Evolutionary conservation across 139 green algal genomes (phyloP), one percentile per base, ranked within the genome.

Genomic region (Haematococcus lacustris): DNA sequence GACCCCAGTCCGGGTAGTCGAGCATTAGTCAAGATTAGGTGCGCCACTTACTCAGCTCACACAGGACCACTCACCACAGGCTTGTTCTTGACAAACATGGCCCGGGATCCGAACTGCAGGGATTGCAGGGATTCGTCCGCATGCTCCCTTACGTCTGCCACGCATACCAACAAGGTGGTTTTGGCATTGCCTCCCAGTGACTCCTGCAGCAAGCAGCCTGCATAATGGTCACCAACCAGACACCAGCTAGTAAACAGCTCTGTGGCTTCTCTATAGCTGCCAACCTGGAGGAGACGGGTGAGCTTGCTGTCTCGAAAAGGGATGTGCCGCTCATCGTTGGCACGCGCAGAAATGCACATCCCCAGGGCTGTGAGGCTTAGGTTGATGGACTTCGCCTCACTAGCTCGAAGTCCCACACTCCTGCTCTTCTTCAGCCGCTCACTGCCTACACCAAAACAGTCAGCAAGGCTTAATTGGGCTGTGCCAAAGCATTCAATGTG

Each of bases 401-500:
- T 82, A 38, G 89, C 89, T 0, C 87, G 69, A 65, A 87, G 72
- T 3, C 87, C 88, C 35, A 74, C 68, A 65, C 43, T 73, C 40
- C 63, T 62, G 47, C 82, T 92, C 78, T 97, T 97, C 69, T 88
- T 92, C 63, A 95, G 90, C n/a, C 94, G 82, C 84, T 98, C 94
- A 60, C 86, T 95, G 69, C 95, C n/a, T n/a, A n/a, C n/a, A n/a
- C n/a, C n/a, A n/a, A n/a, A n/a, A n/a, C n/a, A n/a, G n/a, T n/a
- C 64, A n/a, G n/a, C n/a, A n/a, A n/a, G n/a, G n/a, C n/a, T n/a
- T n/a, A n/a, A n/a, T n/a, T n/a, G n/a, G n/a, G n/a, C n/a, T n/a
- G n/a, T n/a, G n/a, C n/a, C n/a, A n/a, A n/a, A n/a, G n/a, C n/a
- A n/a, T n/a, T n/a, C n/a, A n/a, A n/a, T n/a, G n/a, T n/a, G n/a